These are phyloP conservation scores for Cordyceps cicadae DNA, from an alignment of 2,329 filamentous ascomycete species.

Conservation along the genomic window DNA sequence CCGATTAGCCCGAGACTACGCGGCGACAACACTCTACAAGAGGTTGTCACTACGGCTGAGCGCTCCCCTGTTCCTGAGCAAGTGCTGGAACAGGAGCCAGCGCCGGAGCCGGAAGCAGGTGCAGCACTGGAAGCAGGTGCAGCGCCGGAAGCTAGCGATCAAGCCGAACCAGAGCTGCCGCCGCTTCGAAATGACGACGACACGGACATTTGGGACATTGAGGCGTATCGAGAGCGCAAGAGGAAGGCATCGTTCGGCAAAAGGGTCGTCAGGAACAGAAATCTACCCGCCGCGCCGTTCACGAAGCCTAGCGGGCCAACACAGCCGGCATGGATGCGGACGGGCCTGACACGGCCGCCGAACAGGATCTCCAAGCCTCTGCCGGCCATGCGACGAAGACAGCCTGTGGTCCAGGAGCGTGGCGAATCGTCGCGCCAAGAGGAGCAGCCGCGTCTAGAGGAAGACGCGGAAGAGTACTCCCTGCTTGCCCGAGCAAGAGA, in stretches of 20 bases:
- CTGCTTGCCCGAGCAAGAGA: slow-evolving; percentile 27
- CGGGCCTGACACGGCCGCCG: background rate
- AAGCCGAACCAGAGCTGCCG: background rate
- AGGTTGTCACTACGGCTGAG: slow-evolving; percentile 17
- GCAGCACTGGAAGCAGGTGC: background rate
- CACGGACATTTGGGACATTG: slow-evolving; percentile 49
- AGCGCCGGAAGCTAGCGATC: background rate
- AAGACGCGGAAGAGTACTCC: slow-evolving; percentile 34
- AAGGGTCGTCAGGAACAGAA: background rate
- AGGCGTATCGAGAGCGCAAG: slow-evolving; percentile 38
- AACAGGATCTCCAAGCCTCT: background rate
- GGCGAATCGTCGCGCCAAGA: slow-evolving; percentile 7
- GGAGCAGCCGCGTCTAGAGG: background rate
- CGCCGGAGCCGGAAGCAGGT: background rate
- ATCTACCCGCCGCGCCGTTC: background rate
- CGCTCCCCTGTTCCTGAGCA: background rate
- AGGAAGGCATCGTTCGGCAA: slow-evolving; percentile 23
- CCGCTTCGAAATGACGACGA: slow-evolving; percentile 27
- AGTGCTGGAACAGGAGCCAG: background rate
- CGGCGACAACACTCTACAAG: slow-evolving; percentile 27
- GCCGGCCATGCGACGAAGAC: background rate
- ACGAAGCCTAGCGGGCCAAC: background rate
- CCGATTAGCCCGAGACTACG: slow-evolving; percentile 28
- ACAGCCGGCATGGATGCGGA: background rate
- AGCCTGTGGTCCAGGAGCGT: slow-evolving; percentile 12